phyloP scores from a whole-genome alignment of 164 flowering plant genomes.

The Stephania cephalantha region DNA sequence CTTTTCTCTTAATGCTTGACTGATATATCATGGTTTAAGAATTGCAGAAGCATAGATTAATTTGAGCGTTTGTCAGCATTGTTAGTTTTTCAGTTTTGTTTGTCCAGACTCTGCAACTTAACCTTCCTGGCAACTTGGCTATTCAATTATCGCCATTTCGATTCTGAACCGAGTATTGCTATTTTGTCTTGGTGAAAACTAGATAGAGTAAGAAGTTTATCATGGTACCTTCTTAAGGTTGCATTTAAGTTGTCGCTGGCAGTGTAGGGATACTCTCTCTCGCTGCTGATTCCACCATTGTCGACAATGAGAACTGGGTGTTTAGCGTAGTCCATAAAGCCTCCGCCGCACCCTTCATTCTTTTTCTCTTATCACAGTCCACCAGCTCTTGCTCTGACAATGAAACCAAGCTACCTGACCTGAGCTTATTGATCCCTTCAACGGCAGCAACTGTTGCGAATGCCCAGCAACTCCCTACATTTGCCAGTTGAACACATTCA shows the following conservation, averaged over 20 bases:
- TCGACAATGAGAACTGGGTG: conserved; percentile 26
- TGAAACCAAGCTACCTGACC: conserved; percentile 23
- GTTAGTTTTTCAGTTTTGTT: neutral
- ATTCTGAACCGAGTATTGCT: neutral
- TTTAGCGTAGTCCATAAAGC: conserved; percentile 31
- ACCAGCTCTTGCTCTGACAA: conserved; percentile 40
- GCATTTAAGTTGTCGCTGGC: conserved; percentile 24
- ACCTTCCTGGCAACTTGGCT: neutral
- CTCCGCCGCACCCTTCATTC: conserved; percentile 31
- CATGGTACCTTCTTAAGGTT: conserved; percentile 17
- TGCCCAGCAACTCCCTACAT: conserved; percentile 41
- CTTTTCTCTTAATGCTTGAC: neutral
- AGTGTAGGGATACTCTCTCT: conserved; percentile 27
- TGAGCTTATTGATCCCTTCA: conserved; percentile 34
- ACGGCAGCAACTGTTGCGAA: conserved; percentile 34
- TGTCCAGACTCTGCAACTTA: neutral
- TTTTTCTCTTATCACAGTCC: conserved; percentile 26
- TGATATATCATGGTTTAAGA: neutral
- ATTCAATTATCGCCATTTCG: neutral
- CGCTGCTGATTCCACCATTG: conserved; percentile 31
- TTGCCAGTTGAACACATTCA: conserved; percentile 8
- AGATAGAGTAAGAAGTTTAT: neutral
- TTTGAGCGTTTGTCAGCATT: neutral
- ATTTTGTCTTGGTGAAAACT: neutral
- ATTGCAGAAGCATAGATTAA: neutral